These are phyloP conservation scores for Plasmodium vivax DNA, from an alignment of 169 alveolate species.

Conservation along the genomic window DNA sequence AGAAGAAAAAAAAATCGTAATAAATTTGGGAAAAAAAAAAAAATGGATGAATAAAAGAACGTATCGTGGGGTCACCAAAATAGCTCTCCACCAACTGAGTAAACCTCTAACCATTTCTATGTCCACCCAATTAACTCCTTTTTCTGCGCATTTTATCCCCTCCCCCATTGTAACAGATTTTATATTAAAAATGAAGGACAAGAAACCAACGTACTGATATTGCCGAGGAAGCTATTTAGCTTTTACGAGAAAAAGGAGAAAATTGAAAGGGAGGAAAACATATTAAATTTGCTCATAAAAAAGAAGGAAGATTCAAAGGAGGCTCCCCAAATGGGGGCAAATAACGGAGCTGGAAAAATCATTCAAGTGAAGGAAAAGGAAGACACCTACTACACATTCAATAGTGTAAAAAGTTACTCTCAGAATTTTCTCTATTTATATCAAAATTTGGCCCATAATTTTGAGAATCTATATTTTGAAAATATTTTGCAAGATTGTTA, in stretches of 20 bases:
- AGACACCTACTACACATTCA: slow-evolving; percentile 28
- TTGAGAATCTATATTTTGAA: slow-evolving; percentile 59
- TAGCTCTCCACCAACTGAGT: not conserved
- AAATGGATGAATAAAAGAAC: not conserved
- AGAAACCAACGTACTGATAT: slow-evolving; percentile 19
- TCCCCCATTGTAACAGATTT: slow-evolving; percentile 2
- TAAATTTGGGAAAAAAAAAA: not conserved
- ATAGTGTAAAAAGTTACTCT: slow-evolving; percentile 54
- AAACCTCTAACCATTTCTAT: not conserved
- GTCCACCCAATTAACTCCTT: not conserved
- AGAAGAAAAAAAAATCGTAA: slow-evolving; percentile 55
- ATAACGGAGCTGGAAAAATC: slow-evolving; percentile 3
- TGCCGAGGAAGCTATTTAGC: slow-evolving; percentile 46
- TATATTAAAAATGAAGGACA: slow-evolving; percentile 37
- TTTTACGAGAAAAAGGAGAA: slow-evolving; percentile 29
- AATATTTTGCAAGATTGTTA: slow-evolving; percentile 54
- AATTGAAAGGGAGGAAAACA: slow-evolving; percentile 57
- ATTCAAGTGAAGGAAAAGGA: slow-evolving; percentile 38
- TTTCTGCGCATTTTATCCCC: not conserved
- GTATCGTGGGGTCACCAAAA: not conserved
- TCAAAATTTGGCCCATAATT: slow-evolving; percentile 15
- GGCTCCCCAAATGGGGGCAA: slow-evolving; percentile 14
- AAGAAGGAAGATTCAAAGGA: slow-evolving; percentile 1
- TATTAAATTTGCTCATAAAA: slow-evolving; percentile 51
- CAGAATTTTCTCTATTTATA: slow-evolving; percentile 55